phyloP scores from a whole-genome alignment of 257 asterid genomes.

The Leptodermis oblonga region DNA sequence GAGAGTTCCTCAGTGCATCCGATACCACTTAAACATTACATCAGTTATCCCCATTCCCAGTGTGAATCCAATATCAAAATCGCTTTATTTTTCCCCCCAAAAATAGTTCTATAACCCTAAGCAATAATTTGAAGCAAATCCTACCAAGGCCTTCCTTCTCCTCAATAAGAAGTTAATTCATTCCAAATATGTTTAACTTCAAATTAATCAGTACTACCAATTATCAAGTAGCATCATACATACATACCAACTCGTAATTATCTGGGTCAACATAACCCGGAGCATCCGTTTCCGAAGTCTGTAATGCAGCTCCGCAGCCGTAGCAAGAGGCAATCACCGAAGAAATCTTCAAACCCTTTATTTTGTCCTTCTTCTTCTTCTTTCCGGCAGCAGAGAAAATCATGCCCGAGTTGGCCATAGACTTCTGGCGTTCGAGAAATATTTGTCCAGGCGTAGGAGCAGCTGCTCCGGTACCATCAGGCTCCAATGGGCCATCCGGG shows the following conservation, averaged over 20 bases:
- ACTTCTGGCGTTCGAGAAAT: constrained; percentile 57
- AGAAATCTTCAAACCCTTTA: constrained; percentile 38
- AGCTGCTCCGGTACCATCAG: constrained; percentile 68
- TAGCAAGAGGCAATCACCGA: constrained; percentile 52
- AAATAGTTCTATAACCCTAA: neutral
- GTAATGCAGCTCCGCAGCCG: constrained; percentile 94
- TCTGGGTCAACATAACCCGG: constrained; percentile 60
- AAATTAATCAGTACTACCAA: neutral
- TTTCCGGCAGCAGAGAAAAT: constrained; percentile 31
- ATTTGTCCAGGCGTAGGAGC: constrained; percentile 82
- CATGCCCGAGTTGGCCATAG: constrained; percentile 39
- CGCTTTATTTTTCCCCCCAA: neutral
- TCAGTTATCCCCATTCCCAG: neutral
- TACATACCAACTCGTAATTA: constrained; percentile 42
- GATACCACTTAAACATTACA: neutral
- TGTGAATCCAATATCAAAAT: neutral
- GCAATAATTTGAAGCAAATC: neutral
- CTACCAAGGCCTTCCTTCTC: neutral
- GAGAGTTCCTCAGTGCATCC: no score
- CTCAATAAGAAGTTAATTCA: neutral
- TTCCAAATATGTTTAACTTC: neutral
- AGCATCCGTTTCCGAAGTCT: constrained; percentile 62
- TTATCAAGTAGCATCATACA: constrained; percentile 9
- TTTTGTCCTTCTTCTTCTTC: constrained; percentile 36
- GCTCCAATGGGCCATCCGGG: constrained; percentile 32